Percentiles rank a stretch among this genome's conserved stretches.
Evolutionary conservation across 2,329 filamentous ascomycete species (phyloP).

Genomic region (Pseudocercospora vitis): DNA sequence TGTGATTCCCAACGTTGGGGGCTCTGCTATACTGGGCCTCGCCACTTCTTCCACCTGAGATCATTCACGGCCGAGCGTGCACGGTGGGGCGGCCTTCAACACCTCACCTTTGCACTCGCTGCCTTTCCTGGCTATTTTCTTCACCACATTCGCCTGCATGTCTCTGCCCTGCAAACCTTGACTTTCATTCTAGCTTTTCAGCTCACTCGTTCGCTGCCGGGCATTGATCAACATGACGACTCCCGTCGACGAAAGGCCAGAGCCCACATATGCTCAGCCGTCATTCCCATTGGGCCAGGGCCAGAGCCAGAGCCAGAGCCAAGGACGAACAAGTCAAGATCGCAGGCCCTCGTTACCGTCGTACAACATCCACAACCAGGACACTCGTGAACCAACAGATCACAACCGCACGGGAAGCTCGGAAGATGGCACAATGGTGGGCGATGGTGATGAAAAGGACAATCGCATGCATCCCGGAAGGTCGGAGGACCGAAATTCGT

Average conservation of each 20-base stretch:
- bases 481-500: background rate
- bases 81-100: too few species aligned
- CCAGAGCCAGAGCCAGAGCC: constrained; percentile 23
- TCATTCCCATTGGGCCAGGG: too few species aligned
- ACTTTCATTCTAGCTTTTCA: constrained; percentile 6
- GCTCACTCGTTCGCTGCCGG: constrained; percentile 21
- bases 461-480: constrained; percentile 3
- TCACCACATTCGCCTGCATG: too few species aligned
- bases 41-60: too few species aligned
- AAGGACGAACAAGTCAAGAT: constrained; percentile 19
- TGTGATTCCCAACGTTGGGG: too few species aligned
- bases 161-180: background rate
- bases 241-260: constrained; percentile 37
- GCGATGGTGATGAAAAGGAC: constrained; percentile 29
- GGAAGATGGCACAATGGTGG: constrained; percentile 40
- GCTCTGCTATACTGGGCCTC: too few species aligned
- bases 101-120: too few species aligned
- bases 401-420: constrained; percentile 27
- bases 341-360: constrained; percentile 29
- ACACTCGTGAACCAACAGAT: constrained; percentile 14
- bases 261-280: constrained; percentile 37
- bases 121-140: too few species aligned
- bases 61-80: too few species aligned
- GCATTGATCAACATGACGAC: constrained; percentile 34
- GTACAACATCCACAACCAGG: constrained; percentile 37